A percentile compares a stretch with the other conserved stretches of the same genome.
Conservation (phyloP, 169 alveolate genomes). For the Cryptosporidium bovis region DNA sequence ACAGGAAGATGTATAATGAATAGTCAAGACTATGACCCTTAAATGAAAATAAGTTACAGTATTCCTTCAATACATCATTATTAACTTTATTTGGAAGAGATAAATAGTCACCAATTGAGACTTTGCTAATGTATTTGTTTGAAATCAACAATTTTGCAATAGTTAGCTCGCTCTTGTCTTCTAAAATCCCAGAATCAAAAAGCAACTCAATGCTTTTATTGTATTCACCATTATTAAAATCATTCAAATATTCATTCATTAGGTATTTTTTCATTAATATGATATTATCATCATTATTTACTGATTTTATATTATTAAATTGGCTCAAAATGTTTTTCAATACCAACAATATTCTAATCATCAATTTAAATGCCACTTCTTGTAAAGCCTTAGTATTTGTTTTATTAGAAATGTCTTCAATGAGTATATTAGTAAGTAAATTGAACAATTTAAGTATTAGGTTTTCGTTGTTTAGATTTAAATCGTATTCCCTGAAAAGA, state of each 20-base stretch:
- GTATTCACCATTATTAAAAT: slow-evolving; percentile 38
- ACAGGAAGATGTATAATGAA: slow-evolving; percentile 87
- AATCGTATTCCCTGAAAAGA: slow-evolving; percentile 30
- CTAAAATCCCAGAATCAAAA: slow-evolving; percentile 2
- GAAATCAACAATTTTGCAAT: slow-evolving; percentile 83
- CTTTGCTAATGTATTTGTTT: slow-evolving; percentile 82
- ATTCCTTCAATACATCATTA: slow-evolving; percentile 83
- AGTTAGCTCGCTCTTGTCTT: slow-evolving; percentile 1
- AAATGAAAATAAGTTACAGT: slow-evolving; percentile 83
- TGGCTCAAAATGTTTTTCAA: not conserved
- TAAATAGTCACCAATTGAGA: slow-evolving; percentile 87
- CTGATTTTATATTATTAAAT: not conserved
- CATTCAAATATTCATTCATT: slow-evolving; percentile 19
- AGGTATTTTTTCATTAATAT: slow-evolving; percentile 7
- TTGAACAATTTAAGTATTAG: slow-evolving; percentile 3
- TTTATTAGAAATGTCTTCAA: slow-evolving; percentile 3
- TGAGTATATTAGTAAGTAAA: slow-evolving; percentile 14
- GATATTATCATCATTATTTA: not conserved
- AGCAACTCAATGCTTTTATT: slow-evolving; percentile 24
- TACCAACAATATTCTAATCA: not conserved
- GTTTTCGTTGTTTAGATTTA: slow-evolving; percentile 13
- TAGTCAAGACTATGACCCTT: slow-evolving; percentile 82
- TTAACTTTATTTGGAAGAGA: slow-evolving; percentile 85
- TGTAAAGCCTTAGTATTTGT: not conserved
- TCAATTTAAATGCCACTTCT: not conserved